Evolutionary conservation across 2,329 filamentous ascomycete species (phyloP), one percentile per base, ranked within the genome.

Genomic region (Didymosphaeria variabile): DNA sequence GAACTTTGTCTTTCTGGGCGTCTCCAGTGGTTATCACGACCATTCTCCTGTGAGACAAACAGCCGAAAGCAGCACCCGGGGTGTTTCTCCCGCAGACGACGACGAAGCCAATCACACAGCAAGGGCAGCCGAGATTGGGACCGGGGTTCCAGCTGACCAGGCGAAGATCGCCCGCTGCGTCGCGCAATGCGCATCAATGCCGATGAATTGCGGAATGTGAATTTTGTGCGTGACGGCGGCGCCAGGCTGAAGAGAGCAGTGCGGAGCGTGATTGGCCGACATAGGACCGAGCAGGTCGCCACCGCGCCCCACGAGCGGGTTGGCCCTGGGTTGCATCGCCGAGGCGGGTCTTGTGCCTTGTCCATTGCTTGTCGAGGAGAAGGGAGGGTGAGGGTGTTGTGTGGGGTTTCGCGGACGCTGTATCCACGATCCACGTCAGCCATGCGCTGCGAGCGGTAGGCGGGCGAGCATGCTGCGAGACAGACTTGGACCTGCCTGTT

Each of bases 171-270:
- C 10, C 19, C 44, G 19, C 12, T 46, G 19, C 17, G 8, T 10
- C 23, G 45, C 45, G 12, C 45, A 47, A 21, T 17, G 45, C 23
- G 10, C 42, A 26, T 46, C 44, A 29, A 4, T 26, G 44, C 44
- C 44, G 44, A 46, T 46, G 44, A 46, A 46, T 46, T 46, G 44
- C 44, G 10, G 23, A 46, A 46, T 26, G 38, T 5, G 38, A 40
- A 7, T n/a, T 40, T 29, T 17, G 21, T 31, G 45, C 45, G 23
- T 29, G 45, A 47, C 45, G 5, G 5, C 19, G 19, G n/a, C 15
- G 38, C 15, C 23, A 31, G 45, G 45, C 12, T 17, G 29, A 31
- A 47, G 13, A n/a, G 45, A 23, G 44, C 45, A n/a, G 45, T 5
- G 12, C 7, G 7, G 9, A 2, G 23, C 9, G 6, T 31, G 23